Percentiles rank a stretch among this genome's conserved stretches.
phyloP scores from a whole-genome alignment of 2,329 filamentous ascomycete species.

The Arthrobotrys sinensis region DNA sequence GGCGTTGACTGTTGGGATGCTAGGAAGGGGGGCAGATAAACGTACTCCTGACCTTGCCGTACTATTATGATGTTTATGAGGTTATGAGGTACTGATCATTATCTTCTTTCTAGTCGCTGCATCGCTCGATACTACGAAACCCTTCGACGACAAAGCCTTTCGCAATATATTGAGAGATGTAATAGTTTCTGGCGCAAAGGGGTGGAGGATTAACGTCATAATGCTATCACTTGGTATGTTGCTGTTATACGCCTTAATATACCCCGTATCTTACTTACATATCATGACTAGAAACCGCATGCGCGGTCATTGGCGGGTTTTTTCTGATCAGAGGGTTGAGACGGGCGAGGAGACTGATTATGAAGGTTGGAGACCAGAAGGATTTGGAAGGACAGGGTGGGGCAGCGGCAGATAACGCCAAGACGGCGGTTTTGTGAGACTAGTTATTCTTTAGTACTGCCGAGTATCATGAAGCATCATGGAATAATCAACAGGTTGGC shows the following conservation, averaged over 20 bases:
- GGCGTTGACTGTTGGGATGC: constrained; percentile 21
- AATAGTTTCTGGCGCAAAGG: not conserved
- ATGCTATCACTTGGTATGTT: constrained; percentile 35
- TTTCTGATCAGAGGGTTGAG: constrained; percentile 17
- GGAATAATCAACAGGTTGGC: too few relatives aligned
- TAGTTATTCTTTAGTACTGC: constrained; percentile 7
- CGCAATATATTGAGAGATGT: not conserved
- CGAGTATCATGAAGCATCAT: too few relatives aligned
- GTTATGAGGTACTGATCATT: not conserved
- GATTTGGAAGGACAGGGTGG: constrained; percentile 7
- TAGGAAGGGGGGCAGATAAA: constrained; percentile 21
- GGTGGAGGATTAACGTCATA: constrained; percentile 38
- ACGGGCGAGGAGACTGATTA: not conserved
- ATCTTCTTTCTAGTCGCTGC: constrained; percentile 4
- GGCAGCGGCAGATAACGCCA: not conserved
- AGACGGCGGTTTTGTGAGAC: not conserved
- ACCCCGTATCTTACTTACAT: not conserved
- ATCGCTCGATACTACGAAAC: constrained; percentile 13
- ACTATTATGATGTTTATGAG: not conserved
- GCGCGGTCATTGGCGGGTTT: constrained; percentile 33
- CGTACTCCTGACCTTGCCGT: not conserved
- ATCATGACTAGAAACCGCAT: constrained; percentile 12
- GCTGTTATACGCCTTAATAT: not conserved
- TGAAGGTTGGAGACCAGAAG: not conserved
- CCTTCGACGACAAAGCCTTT: not conserved